Evolutionary conservation across 306 rosid species (phyloP).

Genomic region (Nissolia schottii): DNA sequence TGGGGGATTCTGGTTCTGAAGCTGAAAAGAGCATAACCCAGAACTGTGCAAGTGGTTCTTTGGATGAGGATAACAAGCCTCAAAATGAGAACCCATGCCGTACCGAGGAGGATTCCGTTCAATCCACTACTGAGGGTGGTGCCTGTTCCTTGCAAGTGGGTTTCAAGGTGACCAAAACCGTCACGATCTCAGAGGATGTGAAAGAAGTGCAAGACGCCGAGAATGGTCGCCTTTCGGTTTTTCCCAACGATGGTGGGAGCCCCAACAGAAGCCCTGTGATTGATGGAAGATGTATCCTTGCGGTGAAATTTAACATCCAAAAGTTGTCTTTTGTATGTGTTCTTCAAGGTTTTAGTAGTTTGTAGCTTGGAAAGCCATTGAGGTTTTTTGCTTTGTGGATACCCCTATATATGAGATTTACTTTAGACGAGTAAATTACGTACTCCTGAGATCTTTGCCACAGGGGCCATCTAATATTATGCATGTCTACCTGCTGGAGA

Average conservation of each 20-base stretch:
- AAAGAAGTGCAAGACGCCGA: slow-evolving; percentile 25
- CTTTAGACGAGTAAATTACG: neutral
- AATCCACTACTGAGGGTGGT: neutral
- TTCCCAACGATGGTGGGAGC: slow-evolving; percentile 18
- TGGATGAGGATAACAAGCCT: slow-evolving; percentile 21
- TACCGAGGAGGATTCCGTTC: neutral
- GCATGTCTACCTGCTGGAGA: neutral
- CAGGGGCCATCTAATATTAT: neutral
- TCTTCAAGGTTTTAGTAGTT: neutral
- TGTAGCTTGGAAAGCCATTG: neutral
- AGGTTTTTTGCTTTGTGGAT: neutral
- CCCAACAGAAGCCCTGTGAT: slow-evolving; percentile 27
- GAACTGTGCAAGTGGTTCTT: slow-evolving; percentile 20
- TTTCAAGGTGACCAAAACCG: slow-evolving; percentile 32
- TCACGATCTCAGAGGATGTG: slow-evolving; percentile 30
- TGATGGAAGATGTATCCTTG: slow-evolving; percentile 51
- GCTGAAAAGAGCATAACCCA: slow-evolving; percentile 23
- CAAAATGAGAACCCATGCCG: slow-evolving; percentile 13
- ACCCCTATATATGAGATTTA: neutral
- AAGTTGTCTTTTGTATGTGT: neutral
- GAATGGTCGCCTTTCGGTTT: slow-evolving; percentile 27
- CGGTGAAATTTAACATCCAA: slow-evolving; percentile 2
- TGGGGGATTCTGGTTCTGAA: slow-evolving; percentile 28
- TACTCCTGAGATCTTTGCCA: neutral
- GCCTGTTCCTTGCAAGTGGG: slow-evolving; percentile 20